Conservation (phyloP, 345 rosid genomes). For the Linum trigynum region DNA sequence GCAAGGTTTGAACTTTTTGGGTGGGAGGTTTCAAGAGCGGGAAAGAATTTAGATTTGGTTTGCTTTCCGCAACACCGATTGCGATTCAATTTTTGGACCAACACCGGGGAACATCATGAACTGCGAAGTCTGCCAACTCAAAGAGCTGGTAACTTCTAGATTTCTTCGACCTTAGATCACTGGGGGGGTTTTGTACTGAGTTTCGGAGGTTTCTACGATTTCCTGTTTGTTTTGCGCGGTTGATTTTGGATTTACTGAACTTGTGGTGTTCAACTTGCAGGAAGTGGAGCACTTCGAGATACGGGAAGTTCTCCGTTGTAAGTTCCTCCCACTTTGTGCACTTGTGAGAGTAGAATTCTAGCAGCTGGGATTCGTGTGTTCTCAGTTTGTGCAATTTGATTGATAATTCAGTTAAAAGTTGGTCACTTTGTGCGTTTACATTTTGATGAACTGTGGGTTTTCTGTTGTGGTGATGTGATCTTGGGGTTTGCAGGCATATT, state of each 20-base stretch:
- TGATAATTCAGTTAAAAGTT: not conserved
- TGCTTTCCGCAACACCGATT: not conserved
- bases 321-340: slow-evolving; percentile 14
- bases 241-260: not conserved
- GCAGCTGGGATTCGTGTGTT: not conserved
- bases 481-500: slow-evolving; percentile 50
- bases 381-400: not conserved
- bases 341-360: not conserved
- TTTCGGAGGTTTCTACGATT: not conserved
- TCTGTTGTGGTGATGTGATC: slow-evolving; percentile 8
- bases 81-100: not conserved
- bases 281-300: slow-evolving; percentile 83
- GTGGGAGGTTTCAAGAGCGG: not conserved
- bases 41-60: not conserved
- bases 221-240: not conserved
- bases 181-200: not conserved
- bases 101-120: slow-evolving; percentile 36
- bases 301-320: slow-evolving; percentile 79
- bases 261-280: slow-evolving; percentile 18
- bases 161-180: not conserved
- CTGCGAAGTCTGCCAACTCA: slow-evolving; percentile 88
- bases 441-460: not conserved
- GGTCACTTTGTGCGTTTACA: not conserved
- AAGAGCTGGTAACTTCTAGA: slow-evolving; percentile 55
- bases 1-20: not conserved